Evolutionary conservation across 805 yeast genomes (phyloP).

Genomic region (Metschnikowia corniflorae): DNA sequence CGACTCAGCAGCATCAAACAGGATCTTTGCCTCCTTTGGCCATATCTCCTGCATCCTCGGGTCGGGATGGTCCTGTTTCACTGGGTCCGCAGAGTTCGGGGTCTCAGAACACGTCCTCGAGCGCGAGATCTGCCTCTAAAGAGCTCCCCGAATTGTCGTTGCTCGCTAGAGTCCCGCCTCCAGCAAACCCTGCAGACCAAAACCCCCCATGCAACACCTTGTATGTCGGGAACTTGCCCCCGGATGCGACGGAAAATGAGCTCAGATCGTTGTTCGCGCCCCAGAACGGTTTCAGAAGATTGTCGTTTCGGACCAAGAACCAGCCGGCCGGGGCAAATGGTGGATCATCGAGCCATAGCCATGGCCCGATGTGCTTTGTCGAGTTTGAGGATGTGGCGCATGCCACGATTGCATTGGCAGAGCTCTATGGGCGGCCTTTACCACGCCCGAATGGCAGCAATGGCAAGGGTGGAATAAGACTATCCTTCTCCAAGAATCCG

Average conservation of each 20-base stretch:
- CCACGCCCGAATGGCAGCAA: constrained; percentile 70
- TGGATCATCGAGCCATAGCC: constrained; percentile 40
- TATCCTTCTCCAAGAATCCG: constrained; percentile 94
- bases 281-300: constrained; percentile 88
- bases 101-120: constrained; percentile 9
- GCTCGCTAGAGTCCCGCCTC: constrained; percentile 79
- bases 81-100: constrained; percentile 2
- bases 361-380: constrained; percentile 99
- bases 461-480: constrained; percentile 89
- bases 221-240: constrained; percentile 95
- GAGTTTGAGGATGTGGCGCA: constrained; percentile 94
- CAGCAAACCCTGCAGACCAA: constrained; percentile 98
- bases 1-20: constrained; percentile 13
- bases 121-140: constrained; percentile 19
- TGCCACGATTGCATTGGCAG: constrained; percentile 93
- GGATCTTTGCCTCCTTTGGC: constrained; percentile 6
- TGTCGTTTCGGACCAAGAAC: constrained; percentile 82
- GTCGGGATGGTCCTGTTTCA: constrained; percentile 11
- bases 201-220: constrained; percentile 98
- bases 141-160: constrained; percentile 65
- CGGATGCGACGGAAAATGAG: constrained; percentile 94
- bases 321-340: constrained; percentile 21
- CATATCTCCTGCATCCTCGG: constrained; percentile 3
- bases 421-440: constrained; percentile 86
- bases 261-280: constrained; percentile 81